Conservation (phyloP, 164 flowering plant species). For the Sedum album region DNA sequence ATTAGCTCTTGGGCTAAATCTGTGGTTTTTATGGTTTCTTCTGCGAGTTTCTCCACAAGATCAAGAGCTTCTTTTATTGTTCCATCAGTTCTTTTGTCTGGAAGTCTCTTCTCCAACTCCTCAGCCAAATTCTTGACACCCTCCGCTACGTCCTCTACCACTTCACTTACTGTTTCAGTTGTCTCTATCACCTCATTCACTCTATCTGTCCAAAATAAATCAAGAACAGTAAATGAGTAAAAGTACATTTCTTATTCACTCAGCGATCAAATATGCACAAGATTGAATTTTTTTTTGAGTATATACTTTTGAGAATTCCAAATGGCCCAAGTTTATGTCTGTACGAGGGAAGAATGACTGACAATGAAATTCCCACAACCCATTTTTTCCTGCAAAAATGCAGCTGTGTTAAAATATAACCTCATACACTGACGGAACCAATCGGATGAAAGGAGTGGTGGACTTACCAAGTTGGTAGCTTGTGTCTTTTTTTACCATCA, state of each 20-base stretch:
- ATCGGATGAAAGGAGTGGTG: not conserved
- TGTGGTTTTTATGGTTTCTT: not conserved
- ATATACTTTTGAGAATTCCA: not conserved
- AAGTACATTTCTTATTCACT: not conserved
- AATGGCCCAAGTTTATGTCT: not conserved
- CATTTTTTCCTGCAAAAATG: conserved; percentile 4
- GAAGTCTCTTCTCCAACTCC: not conserved
- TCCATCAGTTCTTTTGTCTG: not conserved
- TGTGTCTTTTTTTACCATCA: not conserved
- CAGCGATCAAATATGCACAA: not conserved
- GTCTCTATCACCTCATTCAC: not conserved
- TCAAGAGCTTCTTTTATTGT: not conserved
- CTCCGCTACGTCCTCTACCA: not conserved
- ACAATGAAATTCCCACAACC: not conserved
- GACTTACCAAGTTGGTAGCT: not conserved
- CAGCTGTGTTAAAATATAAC: not conserved
- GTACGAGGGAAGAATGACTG: not conserved
- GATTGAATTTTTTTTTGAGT: not conserved
- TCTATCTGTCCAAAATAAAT: not conserved
- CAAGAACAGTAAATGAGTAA: not conserved
- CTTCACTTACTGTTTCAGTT: not conserved
- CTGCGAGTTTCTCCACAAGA: not conserved
- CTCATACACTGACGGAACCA: not conserved
- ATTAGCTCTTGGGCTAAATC: not conserved
- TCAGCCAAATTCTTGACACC: not conserved